phyloP scores from a whole-genome alignment of 106 monocot species.

The Apostasia ramifera region DNA sequence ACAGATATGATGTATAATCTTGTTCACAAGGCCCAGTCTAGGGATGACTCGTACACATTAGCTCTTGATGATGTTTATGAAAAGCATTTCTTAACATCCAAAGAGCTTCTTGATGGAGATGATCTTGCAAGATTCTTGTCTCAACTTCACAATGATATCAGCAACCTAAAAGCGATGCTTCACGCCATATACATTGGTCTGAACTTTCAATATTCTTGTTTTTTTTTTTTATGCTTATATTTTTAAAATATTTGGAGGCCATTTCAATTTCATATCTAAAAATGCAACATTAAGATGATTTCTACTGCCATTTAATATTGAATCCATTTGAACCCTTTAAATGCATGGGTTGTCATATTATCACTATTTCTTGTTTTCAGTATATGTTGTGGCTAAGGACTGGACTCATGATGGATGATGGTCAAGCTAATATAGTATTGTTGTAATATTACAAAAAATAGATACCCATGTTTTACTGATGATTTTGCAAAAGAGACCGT shows the following conservation, averaged over 20 bases:
- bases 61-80: conserved; percentile 79
- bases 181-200: conserved; percentile 92
- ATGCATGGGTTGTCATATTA: no score
- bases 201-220: not conserved
- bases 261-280: not conserved
- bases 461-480: no score
- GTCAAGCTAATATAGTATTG: no score
- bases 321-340: no score
- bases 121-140: conserved; percentile 72
- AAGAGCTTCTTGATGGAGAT: conserved; percentile 75
- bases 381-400: no score
- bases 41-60: conserved; percentile 75
- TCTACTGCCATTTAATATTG: no score
- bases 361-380: no score
- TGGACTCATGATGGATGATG: no score
- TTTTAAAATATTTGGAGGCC: not conserved
- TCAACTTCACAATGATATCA: conserved; percentile 69
- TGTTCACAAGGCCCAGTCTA: conserved; percentile 75
- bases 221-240: not conserved
- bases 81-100: conserved; percentile 80
- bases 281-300: not conserved
- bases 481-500: no score
- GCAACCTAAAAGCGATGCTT: conserved; percentile 93
- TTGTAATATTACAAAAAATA: no score
- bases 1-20: conserved; percentile 97